These are phyloP conservation scores for Aphanocladium album DNA, from an alignment of 2,329 filamentous ascomycete species.

Conservation along the genomic window DNA sequence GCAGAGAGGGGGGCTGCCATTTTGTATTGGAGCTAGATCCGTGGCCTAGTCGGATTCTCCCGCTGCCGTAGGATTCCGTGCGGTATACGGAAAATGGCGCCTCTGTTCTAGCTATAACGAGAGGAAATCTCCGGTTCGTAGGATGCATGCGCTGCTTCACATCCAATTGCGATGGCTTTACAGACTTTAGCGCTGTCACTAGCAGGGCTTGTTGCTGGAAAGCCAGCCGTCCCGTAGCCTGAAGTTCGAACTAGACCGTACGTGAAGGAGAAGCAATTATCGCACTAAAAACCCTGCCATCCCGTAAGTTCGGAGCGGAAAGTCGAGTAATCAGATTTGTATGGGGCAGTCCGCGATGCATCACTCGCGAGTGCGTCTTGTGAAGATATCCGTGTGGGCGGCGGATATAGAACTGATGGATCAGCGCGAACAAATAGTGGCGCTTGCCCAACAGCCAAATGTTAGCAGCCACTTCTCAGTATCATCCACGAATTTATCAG, in stretches of 20 bases:
- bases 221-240: background rate
- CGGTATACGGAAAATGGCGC: background rate
- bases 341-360: background rate
- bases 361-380: background rate
- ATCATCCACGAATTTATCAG: background rate
- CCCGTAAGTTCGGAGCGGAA: background rate
- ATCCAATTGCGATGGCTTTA: background rate
- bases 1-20: background rate
- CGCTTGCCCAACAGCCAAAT: background rate
- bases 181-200: background rate
- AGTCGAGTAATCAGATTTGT: background rate
- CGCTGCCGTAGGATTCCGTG: background rate
- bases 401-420: constrained; percentile 2
- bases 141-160: background rate
- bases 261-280: background rate
- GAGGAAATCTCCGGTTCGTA: background rate
- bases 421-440: background rate
- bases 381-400: background rate
- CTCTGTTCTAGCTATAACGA: background rate
- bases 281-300: background rate
- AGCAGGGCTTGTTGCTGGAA: background rate
- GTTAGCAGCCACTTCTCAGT: background rate
- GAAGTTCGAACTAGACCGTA: background rate
- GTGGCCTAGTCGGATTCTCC: background rate
- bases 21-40: background rate